phyloP scores from a whole-genome alignment of 1,284 basidiomycete genomes.

The Leccinum huronense region DNA sequence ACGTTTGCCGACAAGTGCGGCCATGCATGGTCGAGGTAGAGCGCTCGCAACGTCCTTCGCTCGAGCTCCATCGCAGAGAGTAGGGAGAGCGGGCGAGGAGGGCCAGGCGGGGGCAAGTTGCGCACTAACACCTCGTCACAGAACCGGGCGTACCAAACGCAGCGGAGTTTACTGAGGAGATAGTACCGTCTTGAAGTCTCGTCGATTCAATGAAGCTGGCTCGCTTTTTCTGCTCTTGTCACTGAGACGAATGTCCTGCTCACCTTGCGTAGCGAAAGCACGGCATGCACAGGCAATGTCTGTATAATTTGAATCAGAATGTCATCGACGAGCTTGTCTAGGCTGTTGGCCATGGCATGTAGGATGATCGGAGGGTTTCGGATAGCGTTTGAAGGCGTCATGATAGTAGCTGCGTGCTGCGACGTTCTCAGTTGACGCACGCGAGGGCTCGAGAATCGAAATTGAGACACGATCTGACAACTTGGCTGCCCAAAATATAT shows the following conservation, averaged over 20 bases:
- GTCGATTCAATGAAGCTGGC: not conserved
- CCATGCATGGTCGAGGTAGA: constrained; percentile 28
- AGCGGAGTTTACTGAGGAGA: constrained; percentile 27
- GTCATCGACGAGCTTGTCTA: constrained; percentile 31
- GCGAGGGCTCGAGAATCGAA: not conserved
- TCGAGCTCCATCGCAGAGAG: constrained; percentile 29
- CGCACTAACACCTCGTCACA: constrained; percentile 25
- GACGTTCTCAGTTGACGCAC: constrained; percentile 5
- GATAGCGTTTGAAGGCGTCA: constrained; percentile 10
- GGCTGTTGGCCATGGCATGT: constrained; percentile 9
- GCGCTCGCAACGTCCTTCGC: constrained; percentile 29
- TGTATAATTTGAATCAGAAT: constrained; percentile 24
- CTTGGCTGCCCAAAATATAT: constrained; percentile 7
- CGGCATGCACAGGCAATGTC: constrained; percentile 11
- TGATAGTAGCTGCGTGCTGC: not conserved
- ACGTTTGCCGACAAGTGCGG: constrained; percentile 19
- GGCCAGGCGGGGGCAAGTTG: constrained; percentile 26
- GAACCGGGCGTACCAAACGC: constrained; percentile 26
- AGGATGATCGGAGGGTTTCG: not conserved
- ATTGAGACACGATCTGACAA: constrained; percentile 2
- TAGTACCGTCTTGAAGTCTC: constrained; percentile 33
- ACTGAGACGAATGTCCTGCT: constrained; percentile 1
- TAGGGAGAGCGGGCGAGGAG: constrained; percentile 7
- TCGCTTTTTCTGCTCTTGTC: not conserved
- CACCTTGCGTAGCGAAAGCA: constrained; percentile 28